Conservation (phyloP, 2,329 filamentous ascomycete genomes). For the Phialocephala sp. region DNA sequence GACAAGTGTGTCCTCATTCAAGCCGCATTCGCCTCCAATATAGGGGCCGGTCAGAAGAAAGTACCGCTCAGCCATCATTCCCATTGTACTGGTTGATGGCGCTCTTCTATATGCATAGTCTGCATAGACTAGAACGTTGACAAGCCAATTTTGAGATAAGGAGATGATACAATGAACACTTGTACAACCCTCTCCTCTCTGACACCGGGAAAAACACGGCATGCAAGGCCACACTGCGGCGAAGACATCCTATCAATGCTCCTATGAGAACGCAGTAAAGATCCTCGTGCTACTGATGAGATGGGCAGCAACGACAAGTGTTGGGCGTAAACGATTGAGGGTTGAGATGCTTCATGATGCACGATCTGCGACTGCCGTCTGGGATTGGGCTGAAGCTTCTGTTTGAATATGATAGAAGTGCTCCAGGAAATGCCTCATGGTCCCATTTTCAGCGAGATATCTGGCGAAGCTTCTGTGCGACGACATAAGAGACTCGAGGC, state of each 20-base stretch:
- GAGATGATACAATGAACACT: constrained; percentile 14
- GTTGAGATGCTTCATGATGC: neutral
- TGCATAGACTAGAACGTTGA: constrained; percentile 12
- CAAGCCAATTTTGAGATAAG: constrained; percentile 15
- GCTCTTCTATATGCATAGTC: neutral
- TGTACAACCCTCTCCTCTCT: constrained; percentile 9
- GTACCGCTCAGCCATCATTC: neutral
- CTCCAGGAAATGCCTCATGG: neutral
- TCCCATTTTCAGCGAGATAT: neutral
- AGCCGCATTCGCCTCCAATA: neutral
- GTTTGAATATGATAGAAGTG: neutral
- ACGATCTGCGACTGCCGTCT: neutral
- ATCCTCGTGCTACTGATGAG: neutral
- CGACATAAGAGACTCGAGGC: neutral
- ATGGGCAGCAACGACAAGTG: constrained; percentile 2
- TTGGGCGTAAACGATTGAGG: neutral
- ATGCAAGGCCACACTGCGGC: neutral
- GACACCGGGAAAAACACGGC: neutral
- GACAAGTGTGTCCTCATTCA: constrained; percentile 4
- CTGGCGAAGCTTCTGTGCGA: neutral
- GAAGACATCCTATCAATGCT: neutral
- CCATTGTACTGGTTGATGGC: neutral
- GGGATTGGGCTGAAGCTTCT: neutral
- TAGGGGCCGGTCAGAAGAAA: neutral
- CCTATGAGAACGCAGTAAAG: neutral